Conservation (phyloP, 139 green algal genomes). For the Chlamydomonas sp. region DNA sequence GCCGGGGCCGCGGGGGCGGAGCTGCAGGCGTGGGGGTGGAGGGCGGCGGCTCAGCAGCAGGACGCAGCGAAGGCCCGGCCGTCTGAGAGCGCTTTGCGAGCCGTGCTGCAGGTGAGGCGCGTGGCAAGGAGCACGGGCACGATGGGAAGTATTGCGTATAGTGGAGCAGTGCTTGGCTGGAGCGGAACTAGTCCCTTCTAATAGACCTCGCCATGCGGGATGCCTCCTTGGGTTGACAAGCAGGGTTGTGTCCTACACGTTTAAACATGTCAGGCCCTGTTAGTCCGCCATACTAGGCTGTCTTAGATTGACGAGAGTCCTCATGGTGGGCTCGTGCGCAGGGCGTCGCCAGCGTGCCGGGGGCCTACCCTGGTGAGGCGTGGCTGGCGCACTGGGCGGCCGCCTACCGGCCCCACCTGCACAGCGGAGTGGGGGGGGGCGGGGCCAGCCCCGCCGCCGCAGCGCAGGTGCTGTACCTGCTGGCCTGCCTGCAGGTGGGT, state of each 20-base stretch:
- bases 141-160: not conserved
- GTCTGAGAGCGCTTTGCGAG: not conserved
- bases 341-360: not conserved
- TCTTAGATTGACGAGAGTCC: too few species aligned
- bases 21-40: not conserved
- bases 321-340: not conserved
- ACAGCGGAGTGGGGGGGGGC: not conserved
- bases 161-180: not conserved
- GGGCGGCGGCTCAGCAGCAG: too few species aligned
- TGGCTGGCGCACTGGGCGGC: conserved; percentile 1
- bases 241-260: too few species aligned
- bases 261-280: too few species aligned
- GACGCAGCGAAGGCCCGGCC: too few species aligned
- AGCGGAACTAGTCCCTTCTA: not conserved
- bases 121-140: too few species aligned
- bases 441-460: not conserved
- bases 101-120: not conserved
- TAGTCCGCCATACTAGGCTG: too few species aligned
- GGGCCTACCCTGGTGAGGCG: not conserved
- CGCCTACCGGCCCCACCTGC: not conserved
- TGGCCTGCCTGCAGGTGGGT: not conserved
- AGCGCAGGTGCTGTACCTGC: not conserved
- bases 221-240: too few species aligned
- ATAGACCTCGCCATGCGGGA: too few species aligned
- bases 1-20: not conserved